Base-by-base conservation (phyloP, 768 basidiomycete genomes). In the Tephrocybe sp. region DNA sequence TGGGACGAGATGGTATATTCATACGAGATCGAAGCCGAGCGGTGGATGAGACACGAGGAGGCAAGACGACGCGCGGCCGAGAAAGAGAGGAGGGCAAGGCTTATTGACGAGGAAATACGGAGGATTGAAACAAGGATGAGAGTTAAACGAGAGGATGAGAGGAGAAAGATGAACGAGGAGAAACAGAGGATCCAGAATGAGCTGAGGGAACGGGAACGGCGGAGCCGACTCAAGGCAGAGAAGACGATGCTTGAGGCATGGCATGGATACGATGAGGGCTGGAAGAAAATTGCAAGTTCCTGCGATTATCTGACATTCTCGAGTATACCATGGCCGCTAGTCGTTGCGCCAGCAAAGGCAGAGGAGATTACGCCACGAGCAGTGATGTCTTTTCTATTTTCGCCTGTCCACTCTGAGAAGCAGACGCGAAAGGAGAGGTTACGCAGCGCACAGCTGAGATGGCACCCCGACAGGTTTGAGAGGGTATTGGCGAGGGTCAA, bases 401-500 rank as follows among this genome's bases (percentile, higher is more conserved):
- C 85, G 19, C 73, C 78, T n/a, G 53, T 70, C 13, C 87, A 90
- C 64, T 87, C 87, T 12, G 66, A 68, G 49, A 71, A 69, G 8
- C 74, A 79, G 54, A 70, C 82, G 30, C 75, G 73, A 53, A 87
- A 82, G 63, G 86, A 89, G 47, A 75, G 86, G 50, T 77, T 89
- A 51, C 78, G 82, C 38, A 72, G 65, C 22, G 87, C 86, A 0
- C 76, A 87, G 64, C 76, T 87, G 18, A 74, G 86, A 35, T 91
- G 88, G 88, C 89, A 92, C 61, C 90, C 89, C 3, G 89, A 92
- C 65, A 71, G 87, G 37, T 90, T 90, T 69, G 68, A 77, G 49
- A 69, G 85, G 31, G 53, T 86, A 35, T 63, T 86, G 45, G 63
- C 59, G 12, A 73, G 80, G 58, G 80, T 89, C 2, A 61, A 58